Evolutionary conservation across 148 eudicot species (phyloP).

Genomic region (Chenopodium quinoa): DNA sequence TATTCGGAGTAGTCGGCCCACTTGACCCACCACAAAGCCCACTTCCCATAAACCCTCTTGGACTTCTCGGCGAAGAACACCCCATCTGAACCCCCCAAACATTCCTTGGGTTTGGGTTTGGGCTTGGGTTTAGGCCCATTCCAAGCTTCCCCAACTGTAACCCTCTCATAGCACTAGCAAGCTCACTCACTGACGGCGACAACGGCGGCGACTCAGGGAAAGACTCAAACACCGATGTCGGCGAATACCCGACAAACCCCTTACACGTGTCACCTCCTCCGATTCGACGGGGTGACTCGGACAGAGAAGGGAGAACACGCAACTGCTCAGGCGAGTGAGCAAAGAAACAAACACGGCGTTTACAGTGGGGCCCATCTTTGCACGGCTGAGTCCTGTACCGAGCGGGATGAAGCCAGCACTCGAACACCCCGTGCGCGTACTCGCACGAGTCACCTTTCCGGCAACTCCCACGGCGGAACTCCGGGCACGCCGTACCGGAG

Average conservation of each 20-base stretch:
- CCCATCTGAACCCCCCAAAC: constrained; percentile 38
- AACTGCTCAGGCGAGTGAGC: constrained; percentile 73
- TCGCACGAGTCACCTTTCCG: constrained; percentile 68
- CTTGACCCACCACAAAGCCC: constrained; percentile 26
- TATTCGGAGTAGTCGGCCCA: constrained; percentile 47
- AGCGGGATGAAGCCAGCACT: constrained; percentile 89
- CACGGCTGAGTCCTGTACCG: constrained; percentile 84
- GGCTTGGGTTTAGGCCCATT: too few species aligned
- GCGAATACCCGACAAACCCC: not conserved
- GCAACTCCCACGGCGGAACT: constrained; percentile 69
- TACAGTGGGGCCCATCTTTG: constrained; percentile 65
- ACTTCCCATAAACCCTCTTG: constrained; percentile 14
- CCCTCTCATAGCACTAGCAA: constrained; percentile 44
- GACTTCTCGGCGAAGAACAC: constrained; percentile 32
- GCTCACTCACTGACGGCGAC: constrained; percentile 50
- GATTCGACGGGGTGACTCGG: constrained; percentile 34
- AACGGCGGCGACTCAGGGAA: constrained; percentile 48
- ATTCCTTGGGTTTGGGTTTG: constrained; percentile 9
- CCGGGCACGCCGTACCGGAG: constrained; percentile 71
- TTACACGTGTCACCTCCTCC: not conserved
- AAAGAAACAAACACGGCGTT: constrained; percentile 76
- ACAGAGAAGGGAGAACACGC: constrained; percentile 34
- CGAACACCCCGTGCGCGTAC: constrained; percentile 83
- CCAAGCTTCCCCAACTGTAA: constrained; percentile 43
- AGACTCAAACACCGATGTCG: constrained; percentile 15